These are phyloP conservation scores for Rhytidiadelphus loreus DNA, from an alignment of 225 moss, liverwort and hornwort genomes.

Conservation along the genomic window DNA sequence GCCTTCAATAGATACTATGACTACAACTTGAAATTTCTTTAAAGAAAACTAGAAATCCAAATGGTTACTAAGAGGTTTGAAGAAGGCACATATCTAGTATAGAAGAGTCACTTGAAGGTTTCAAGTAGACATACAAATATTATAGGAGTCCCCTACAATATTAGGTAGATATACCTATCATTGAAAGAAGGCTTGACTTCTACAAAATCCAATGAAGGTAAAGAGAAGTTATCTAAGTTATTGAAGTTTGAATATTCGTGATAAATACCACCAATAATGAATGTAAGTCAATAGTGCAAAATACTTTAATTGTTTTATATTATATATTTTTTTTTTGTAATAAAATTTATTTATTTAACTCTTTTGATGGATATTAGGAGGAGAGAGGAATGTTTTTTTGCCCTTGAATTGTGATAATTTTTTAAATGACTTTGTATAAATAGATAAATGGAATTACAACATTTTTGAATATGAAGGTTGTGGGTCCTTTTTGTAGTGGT, in stretches of 20 bases:
- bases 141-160: neutral
- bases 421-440: too few species aligned
- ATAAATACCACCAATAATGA: neutral
- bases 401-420: neutral
- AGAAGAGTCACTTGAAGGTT: neutral
- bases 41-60: neutral
- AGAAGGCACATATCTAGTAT: neutral
- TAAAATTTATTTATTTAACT: neutral
- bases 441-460: neutral
- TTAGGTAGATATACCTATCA: neutral
- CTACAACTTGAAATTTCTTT: neutral
- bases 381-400: neutral
- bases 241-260: neutral
- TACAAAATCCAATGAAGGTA: neutral
- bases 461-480: neutral
- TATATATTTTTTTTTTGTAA: neutral
- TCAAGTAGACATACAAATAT: neutral
- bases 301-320: neutral
- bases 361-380: neutral
- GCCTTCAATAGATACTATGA: neutral
- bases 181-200: neutral
- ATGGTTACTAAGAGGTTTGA: neutral
- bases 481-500: neutral
- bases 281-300: neutral
- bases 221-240: neutral